These are phyloP conservation scores for Podospora australis DNA, from an alignment of 495 filamentous ascomycete species.

Conservation along the genomic window DNA sequence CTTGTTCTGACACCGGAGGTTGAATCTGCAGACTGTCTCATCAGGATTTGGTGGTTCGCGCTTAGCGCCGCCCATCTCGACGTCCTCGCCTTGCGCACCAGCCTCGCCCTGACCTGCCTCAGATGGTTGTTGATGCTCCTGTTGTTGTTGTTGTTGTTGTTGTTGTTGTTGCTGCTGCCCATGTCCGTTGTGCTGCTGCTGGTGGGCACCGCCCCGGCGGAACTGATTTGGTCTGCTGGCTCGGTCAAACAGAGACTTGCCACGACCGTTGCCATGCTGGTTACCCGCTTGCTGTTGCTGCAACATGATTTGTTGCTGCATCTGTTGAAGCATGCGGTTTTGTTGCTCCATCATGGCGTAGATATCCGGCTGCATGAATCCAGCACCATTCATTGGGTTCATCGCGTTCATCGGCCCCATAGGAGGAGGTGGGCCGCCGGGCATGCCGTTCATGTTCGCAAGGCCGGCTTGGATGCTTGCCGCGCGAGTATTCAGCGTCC, in stretches of 20 bases:
- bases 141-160: conserved; percentile 21
- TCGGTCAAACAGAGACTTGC: conserved; percentile 74
- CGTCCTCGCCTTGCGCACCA: conserved; percentile 36
- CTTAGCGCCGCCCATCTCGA: conserved; percentile 45
- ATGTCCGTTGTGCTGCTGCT: conserved; percentile 28
- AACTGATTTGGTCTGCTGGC: conserved; percentile 33
- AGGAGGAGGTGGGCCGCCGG: conserved; percentile 14
- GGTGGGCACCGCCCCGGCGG: conserved; percentile 32
- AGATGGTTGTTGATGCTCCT: conserved; percentile 18
- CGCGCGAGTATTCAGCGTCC: conserved; percentile 39
- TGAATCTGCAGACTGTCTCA: conserved; percentile 74
- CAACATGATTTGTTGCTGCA: conserved; percentile 61
- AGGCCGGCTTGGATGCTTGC: conserved; percentile 39
- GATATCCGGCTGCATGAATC: conserved; percentile 62
- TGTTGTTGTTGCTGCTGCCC: conserved; percentile 24
- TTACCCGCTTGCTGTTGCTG: conserved; percentile 32
- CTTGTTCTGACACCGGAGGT: conserved; percentile 75
- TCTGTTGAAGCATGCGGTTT: conserved; percentile 71
- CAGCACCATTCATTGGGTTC: conserved; percentile 27
- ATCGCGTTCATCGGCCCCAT: conserved; percentile 33
- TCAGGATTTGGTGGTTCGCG: conserved; percentile 47
- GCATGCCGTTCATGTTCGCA: conserved; percentile 35
- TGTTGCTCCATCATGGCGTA: conserved; percentile 86
- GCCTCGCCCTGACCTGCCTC: conserved; percentile 24
- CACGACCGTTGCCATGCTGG: conserved; percentile 37